Evolutionary conservation across 2,329 filamentous ascomycete genomes (phyloP).

Genomic region (Mariannaea elegans): DNA sequence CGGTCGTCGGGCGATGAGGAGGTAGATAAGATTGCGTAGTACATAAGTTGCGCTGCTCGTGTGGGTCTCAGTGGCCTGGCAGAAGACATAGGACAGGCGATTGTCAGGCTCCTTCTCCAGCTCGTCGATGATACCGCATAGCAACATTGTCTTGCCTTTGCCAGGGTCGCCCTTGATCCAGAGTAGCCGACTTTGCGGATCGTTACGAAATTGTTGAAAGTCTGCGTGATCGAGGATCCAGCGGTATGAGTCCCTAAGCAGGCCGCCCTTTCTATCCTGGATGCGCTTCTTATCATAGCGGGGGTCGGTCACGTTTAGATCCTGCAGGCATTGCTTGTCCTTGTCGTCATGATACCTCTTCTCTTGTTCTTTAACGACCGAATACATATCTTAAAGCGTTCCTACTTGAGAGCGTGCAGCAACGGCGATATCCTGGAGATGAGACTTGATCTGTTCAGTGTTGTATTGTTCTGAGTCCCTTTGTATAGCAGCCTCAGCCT

Average conservation of each 20-base stretch:
- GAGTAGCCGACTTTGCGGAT: slow-evolving; percentile 37
- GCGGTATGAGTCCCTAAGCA: slow-evolving; percentile 43
- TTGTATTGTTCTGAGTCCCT: slow-evolving; percentile 23
- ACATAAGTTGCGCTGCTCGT: slow-evolving; percentile 52
- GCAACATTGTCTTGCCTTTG: slow-evolving; percentile 56
- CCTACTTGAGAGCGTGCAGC: not conserved
- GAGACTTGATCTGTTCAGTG: slow-evolving; percentile 14
- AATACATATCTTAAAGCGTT: slow-evolving; percentile 14
- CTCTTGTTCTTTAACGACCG: slow-evolving; percentile 14
- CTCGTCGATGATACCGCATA: slow-evolving; percentile 50
- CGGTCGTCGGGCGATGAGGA: slow-evolving; percentile 47
- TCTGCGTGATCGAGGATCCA: slow-evolving; percentile 46
- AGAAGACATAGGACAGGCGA: slow-evolving; percentile 52
- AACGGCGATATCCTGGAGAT: not conserved
- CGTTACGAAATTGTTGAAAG: slow-evolving; percentile 29
- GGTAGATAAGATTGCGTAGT: slow-evolving; percentile 53
- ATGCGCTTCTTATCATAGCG: slow-evolving; percentile 48
- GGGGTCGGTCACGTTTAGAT: not conserved
- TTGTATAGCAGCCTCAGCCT: slow-evolving; percentile 34
- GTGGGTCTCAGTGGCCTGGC: slow-evolving; percentile 49
- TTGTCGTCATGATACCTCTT: slow-evolving; percentile 12
- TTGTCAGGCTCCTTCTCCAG: slow-evolving; percentile 31
- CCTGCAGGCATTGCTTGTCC: slow-evolving; percentile 11
- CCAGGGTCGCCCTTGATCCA: slow-evolving; percentile 52
- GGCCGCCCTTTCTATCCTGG: slow-evolving; percentile 45